Evolutionary conservation across 192 early-diverging fungal genomes (phyloP).

Genomic region (Entomortierella parvispora): DNA sequence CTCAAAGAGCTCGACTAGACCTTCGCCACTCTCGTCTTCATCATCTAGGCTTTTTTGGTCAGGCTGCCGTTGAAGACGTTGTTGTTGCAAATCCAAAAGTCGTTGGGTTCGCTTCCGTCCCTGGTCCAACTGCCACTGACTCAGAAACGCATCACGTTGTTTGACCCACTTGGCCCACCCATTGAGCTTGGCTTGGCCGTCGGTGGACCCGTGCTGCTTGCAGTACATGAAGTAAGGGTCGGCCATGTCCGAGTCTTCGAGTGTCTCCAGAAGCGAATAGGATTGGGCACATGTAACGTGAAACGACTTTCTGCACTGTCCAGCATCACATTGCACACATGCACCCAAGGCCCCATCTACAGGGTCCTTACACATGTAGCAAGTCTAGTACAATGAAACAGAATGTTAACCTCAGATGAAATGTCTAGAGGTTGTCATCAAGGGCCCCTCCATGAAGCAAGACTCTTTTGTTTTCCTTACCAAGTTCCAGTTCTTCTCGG

Average conservation of each 20-base stretch:
- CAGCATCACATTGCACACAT: conserved; percentile 60
- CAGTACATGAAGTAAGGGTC: conserved; percentile 65
- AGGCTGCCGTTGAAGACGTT: no score
- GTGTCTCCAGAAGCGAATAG: conserved; percentile 53
- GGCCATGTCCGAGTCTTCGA: conserved; percentile 59
- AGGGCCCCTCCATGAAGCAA: neutral
- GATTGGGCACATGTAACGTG: conserved; percentile 61
- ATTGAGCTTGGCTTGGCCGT: conserved; percentile 51
- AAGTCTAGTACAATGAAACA: conserved; percentile 39
- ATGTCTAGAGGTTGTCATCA: no score
- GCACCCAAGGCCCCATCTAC: conserved; percentile 52
- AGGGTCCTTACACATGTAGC: conserved; percentile 56
- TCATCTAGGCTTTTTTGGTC: neutral
- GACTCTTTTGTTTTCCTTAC: conserved; percentile 23
- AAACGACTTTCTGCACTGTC: conserved; percentile 57
- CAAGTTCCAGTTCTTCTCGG: conserved; percentile 59
- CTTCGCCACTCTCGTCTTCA: conserved; percentile 23
- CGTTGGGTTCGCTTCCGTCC: conserved; percentile 28
- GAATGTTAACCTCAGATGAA: neutral
- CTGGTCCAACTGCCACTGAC: conserved; percentile 42
- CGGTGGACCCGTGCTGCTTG: conserved; percentile 52
- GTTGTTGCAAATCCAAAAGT: conserved; percentile 28
- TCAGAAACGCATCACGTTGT: conserved; percentile 54
- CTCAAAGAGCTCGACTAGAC: conserved; percentile 52
- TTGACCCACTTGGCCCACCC: conserved; percentile 57